phyloP scores from a whole-genome alignment of 805 yeast genomes.

The Wickerhamomyces strasburgensis region DNA sequence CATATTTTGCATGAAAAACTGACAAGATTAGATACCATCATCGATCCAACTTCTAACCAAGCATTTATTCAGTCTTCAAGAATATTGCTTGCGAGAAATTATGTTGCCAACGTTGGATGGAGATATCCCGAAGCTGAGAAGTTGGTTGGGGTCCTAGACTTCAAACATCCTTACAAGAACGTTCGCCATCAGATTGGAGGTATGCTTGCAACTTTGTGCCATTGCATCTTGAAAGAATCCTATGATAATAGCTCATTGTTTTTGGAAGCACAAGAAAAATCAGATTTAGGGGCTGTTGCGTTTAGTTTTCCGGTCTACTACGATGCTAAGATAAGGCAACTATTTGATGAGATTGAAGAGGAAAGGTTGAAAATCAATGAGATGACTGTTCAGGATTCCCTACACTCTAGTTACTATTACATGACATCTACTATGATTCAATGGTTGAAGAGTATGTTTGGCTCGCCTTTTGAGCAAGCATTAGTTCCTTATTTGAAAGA shows the following conservation, averaged over 20 bases:
- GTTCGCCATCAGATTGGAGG: conserved; percentile 68
- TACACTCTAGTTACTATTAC: conserved; percentile 57
- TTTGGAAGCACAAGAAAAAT: conserved; percentile 31
- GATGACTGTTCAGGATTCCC: conserved; percentile 48
- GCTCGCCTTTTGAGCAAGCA: conserved; percentile 48
- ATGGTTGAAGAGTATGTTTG: conserved; percentile 51
- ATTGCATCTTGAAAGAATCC: conserved; percentile 39
- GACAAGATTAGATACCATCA: conserved; percentile 32
- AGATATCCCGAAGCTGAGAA: conserved; percentile 46
- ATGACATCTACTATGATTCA: conserved; percentile 59
- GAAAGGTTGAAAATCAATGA: conserved; percentile 31
- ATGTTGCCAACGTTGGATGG: conserved; percentile 48
- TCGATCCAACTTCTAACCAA: conserved; percentile 52
- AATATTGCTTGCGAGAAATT: conserved; percentile 48
- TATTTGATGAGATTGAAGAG: conserved; percentile 40
- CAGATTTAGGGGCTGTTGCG: conserved; percentile 32
- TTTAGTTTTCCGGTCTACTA: conserved; percentile 30
- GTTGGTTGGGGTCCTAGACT: conserved; percentile 36
- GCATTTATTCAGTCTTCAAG: conserved; percentile 64
- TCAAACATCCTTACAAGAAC: conserved; percentile 63
- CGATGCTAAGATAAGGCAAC: conserved; percentile 32
- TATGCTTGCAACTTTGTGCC: conserved; percentile 37
- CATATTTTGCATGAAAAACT: conserved; percentile 44
- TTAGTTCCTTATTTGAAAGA: conserved; percentile 47
- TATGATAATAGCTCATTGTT: conserved; percentile 35